Evolutionary conservation across 495 filamentous ascomycete species (phyloP).

Genomic region (Clavariopsis aquatica): DNA sequence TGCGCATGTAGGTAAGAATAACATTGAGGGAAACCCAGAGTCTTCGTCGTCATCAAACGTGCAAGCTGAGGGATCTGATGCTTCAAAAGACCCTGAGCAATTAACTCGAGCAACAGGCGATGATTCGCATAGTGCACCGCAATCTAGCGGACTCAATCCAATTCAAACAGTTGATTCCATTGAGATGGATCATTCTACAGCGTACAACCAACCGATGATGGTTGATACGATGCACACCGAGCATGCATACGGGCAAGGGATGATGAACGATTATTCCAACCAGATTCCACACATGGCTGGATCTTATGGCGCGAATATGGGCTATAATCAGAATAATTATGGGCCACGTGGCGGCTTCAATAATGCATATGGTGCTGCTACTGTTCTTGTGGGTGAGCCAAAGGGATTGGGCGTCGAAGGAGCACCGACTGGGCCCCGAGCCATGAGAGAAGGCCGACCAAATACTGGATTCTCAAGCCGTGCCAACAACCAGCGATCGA

Average conservation of each 20-base stretch:
- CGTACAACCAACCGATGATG: conserved; percentile 24
- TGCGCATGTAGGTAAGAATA: conserved; percentile 23
- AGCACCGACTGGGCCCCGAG: conserved; percentile 90
- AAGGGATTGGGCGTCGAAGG: conserved; percentile 65
- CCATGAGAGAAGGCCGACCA: conserved; percentile 82
- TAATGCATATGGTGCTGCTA: conserved; percentile 30
- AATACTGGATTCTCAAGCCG: conserved; percentile 64
- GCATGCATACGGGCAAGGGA: not conserved
- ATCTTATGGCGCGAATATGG: conserved; percentile 10
- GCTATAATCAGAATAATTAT: conserved; percentile 20
- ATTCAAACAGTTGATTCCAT: conserved; percentile 39
- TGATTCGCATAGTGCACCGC: not conserved
- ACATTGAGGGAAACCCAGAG: not conserved
- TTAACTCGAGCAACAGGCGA: conserved; percentile 12
- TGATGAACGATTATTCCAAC: conserved; percentile 29
- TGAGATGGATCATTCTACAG: conserved; percentile 25
- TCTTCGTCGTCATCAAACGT: not conserved
- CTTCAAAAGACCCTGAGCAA: not conserved
- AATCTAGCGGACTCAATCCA: conserved; percentile 14
- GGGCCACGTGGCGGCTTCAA: conserved; percentile 26
- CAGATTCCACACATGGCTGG: conserved; percentile 9
- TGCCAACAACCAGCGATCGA: conserved; percentile 20
- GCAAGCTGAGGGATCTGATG: conserved; percentile 4
- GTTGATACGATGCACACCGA: conserved; percentile 11
- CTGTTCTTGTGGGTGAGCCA: conserved; percentile 44